phyloP scores from a whole-genome alignment of 371 early-diverging fungal species.

The Apophysomyces elegans region DNA sequence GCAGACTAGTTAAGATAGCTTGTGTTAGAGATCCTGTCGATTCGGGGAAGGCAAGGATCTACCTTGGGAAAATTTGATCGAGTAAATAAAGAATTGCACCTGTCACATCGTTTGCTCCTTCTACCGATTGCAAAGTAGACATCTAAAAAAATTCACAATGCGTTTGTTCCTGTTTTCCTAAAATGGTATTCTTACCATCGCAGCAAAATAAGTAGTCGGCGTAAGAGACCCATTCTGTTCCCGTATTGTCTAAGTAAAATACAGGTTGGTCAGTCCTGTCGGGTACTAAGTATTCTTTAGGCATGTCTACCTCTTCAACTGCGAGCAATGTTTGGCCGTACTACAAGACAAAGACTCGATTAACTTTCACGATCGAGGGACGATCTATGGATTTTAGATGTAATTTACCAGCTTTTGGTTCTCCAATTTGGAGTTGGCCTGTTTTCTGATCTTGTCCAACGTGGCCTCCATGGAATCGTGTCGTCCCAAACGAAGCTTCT shows the following conservation, averaged over 20 bases:
- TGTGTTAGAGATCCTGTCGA: slow-evolving; percentile 23
- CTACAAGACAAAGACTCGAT: slow-evolving; percentile 19
- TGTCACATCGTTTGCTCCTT: slow-evolving; percentile 55
- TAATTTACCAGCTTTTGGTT: slow-evolving; percentile 76
- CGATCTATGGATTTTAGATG: not conserved
- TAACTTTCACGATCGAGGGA: not conserved
- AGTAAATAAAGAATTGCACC: slow-evolving; percentile 81
- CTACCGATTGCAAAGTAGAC: slow-evolving; percentile 63
- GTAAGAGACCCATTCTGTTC: slow-evolving; percentile 70
- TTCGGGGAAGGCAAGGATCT: slow-evolving; percentile 18
- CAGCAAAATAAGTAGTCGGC: slow-evolving; percentile 90
- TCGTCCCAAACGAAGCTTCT: not conserved
- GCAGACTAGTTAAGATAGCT: slow-evolving; percentile 43
- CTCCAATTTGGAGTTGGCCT: slow-evolving; percentile 78
- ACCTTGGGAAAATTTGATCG: slow-evolving; percentile 81
- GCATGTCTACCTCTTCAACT: slow-evolving; percentile 74
- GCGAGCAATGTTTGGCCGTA: slow-evolving; percentile 82
- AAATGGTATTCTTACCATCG: slow-evolving; percentile 60
- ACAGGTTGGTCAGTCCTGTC: not conserved
- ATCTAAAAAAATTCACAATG: slow-evolving; percentile 51
- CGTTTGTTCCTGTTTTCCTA: not conserved
- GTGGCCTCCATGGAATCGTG: slow-evolving; percentile 49
- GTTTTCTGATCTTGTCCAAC: slow-evolving; percentile 60
- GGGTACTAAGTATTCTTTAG: not conserved
- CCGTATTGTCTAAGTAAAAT: slow-evolving; percentile 62